Percentiles rank a stretch among this genome's conserved stretches.
Evolutionary conservation across 1,139 yeast genomes (phyloP).

Genomic region (Lodderomyces beijingensis): DNA sequence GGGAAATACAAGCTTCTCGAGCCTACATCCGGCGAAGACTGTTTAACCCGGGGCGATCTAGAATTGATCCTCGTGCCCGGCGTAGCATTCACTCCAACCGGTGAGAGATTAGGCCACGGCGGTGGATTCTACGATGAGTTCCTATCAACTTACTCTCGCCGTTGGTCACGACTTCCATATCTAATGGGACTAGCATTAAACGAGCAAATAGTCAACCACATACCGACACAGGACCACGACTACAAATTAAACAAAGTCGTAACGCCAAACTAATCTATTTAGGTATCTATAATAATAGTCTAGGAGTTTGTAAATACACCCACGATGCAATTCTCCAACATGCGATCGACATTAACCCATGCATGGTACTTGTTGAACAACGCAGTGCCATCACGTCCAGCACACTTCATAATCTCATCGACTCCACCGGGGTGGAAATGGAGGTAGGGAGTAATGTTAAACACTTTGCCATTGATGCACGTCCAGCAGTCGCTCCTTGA

Average conservation of each 20-base stretch:
- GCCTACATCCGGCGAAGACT: slow-evolving; percentile 46
- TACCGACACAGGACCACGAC: slow-evolving; percentile 75
- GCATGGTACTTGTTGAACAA: slow-evolving; percentile 77
- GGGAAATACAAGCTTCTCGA: slow-evolving; percentile 70
- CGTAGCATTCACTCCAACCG: slow-evolving; percentile 60
- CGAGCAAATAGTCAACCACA: slow-evolving; percentile 56
- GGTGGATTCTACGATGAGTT: slow-evolving; percentile 90
- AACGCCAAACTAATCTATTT: too few relatives aligned
- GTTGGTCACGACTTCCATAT: slow-evolving; percentile 31
- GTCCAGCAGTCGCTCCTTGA: slow-evolving; percentile 78
- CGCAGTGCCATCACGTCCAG: slow-evolving; percentile 82
- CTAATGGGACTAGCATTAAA: slow-evolving; percentile 66
- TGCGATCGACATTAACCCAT: slow-evolving; percentile 85
- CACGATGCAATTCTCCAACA: slow-evolving; percentile 72
- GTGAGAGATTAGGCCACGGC: slow-evolving; percentile 82
- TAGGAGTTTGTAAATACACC: slow-evolving; percentile 35
- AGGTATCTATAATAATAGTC: not conserved
- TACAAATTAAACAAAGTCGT: slow-evolving; percentile 58
- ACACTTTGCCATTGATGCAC: slow-evolving; percentile 72
- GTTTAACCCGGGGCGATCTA: slow-evolving; percentile 39
- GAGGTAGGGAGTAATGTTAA: slow-evolving; percentile 77
- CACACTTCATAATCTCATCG: slow-evolving; percentile 70
- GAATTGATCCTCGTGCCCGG: slow-evolving; percentile 84
- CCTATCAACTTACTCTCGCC: slow-evolving; percentile 45
- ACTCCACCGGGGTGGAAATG: slow-evolving; percentile 93